Conservation (phyloP, 2,329 filamentous ascomycete species). For the Hymenoscyphus repandus region DNA sequence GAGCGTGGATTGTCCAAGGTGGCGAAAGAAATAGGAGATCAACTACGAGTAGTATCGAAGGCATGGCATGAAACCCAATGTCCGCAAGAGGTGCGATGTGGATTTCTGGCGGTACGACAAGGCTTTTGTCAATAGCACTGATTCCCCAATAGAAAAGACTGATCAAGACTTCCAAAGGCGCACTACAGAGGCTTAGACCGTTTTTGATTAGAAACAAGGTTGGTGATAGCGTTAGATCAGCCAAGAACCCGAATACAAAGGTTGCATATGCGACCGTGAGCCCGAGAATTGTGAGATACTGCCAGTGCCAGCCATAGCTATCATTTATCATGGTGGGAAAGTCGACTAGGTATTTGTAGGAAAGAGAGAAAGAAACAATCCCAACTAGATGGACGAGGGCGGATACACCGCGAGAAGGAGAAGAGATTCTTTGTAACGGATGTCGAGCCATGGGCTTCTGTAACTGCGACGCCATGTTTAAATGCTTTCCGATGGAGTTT, state of each 20-base stretch:
- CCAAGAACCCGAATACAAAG: conserved; percentile 56
- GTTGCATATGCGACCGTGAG: conserved; percentile 55
- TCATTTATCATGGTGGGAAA: conserved; percentile 49
- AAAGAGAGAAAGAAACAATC: conserved; percentile 47
- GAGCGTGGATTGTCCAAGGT: conserved; percentile 61
- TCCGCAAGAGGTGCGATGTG: conserved; percentile 52
- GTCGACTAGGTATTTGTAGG: conserved; percentile 45
- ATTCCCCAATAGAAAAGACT: conserved; percentile 70
- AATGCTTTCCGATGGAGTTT: not conserved
- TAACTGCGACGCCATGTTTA: conserved; percentile 13
- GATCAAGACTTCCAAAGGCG: conserved; percentile 68
- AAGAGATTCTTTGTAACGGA: conserved; percentile 59
- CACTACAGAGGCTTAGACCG: conserved; percentile 55
- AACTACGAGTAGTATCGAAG: conserved; percentile 56
- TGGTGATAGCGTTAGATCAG: conserved; percentile 56
- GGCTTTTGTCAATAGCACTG: conserved; percentile 45
- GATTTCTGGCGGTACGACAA: conserved; percentile 51
- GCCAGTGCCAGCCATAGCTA: conserved; percentile 49
- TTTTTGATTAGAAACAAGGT: conserved; percentile 65
- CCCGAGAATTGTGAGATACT: conserved; percentile 69
- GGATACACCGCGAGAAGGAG: conserved; percentile 60
- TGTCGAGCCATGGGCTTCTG: conserved; percentile 42
- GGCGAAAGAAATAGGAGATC: conserved; percentile 67
- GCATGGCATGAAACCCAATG: conserved; percentile 61
- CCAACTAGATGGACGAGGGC: conserved; percentile 55